Base-by-base conservation (phyloP, 116 monocot species). In the Papilionanthe hybrid region DNA sequence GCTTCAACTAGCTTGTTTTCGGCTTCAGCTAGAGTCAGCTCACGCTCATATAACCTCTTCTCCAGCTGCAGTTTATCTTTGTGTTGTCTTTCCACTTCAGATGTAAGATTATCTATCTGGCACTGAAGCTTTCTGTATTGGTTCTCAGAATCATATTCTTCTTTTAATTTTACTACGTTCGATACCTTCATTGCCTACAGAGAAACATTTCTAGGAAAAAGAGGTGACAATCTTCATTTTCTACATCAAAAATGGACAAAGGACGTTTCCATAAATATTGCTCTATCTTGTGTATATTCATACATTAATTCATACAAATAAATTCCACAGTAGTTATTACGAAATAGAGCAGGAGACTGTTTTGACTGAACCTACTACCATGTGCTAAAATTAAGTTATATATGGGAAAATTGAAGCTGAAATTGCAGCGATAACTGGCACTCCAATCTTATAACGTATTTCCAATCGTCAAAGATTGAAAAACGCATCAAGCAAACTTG, bases 141-240 rank as follows among this genome's bases (percentile, higher is more conserved):
- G 67, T 82, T 91, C 68, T 90, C 90, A 84, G 91, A 95, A 87
- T 95, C 92, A 79, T 92, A 82, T 86, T 95, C 95, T 57, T 92
- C 92, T 81, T 86, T 95, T 45, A 92, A 42, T 81, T 91, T 95
- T 3, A 92, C 76, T 76, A 77, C 83, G 76, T 95, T 95, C 27
- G 88, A 83, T 30, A 95, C 83, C 85, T 91, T 95, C 95, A 95
- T 95, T 73, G 95, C 95, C 95, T 92, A 81, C 9, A 84, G 49
- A 56, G 45, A 47, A 37, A 76, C 11, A 53, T 23, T 32, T 80
- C 25, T 15, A 37, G 15, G 69, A 25, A 69, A 37, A 69, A 69
- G 29, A 63, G 7, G 22, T 63, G 63, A 63, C 63, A 23, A 63
- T 23, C 25, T 22, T 63, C 7, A 63, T 25, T 63, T 3, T 20